Evolutionary conservation across 441 rosid species (phyloP), one percentile per base, ranked within the genome.

Genomic region (Isatis lusitanica): DNA sequence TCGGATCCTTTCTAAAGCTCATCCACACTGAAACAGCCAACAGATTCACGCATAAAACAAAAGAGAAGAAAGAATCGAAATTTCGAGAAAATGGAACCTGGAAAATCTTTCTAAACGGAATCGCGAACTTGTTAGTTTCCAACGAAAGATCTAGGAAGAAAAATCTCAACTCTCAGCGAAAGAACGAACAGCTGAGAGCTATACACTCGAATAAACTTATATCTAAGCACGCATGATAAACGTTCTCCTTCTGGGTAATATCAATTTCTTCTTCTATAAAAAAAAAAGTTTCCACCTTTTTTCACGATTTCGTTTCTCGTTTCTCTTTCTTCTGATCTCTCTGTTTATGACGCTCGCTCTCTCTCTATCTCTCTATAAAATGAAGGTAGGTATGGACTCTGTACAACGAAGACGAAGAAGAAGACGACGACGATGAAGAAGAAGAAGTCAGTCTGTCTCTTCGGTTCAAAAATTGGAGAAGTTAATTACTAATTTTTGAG

Each of bases 381-480:
- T 44, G 75, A 57, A 76, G 66, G 8, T 44, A 17, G 28, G 53
- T 56, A 15, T 31, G 40, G 39, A 56, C 61, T 47, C 56, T 67
- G 44, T 68, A 74, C 59, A 74, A 36, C 36, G 7, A 13, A 75
- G 70, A 56, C 9, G 74, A 67, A 10, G 74, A 43, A 16, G 64
- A 68, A 11, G 69, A 58, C 10, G 48, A 68, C 15, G 73, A 68
- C 3, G 73, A 55, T 6, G 56, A 60, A 1, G 69, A 51, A 36
- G 74, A 63, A 17, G 74, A 52, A 47, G 38, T 26, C 36, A 60
- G 79, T 43, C 75, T 70, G 75, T 35, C 75, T 70, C 75, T 70
- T 70, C 15, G 75, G 75, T 76, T 76, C 66, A 63, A 76, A 76
- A 69, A 51, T 63, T 9, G 9, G 3, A 38, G 11, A 60, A 68